Percentiles rank a stretch among this genome's conserved stretches.
phyloP scores from a whole-genome alignment of 768 basidiomycete genomes.

The Kwoniella shandongensis region DNA sequence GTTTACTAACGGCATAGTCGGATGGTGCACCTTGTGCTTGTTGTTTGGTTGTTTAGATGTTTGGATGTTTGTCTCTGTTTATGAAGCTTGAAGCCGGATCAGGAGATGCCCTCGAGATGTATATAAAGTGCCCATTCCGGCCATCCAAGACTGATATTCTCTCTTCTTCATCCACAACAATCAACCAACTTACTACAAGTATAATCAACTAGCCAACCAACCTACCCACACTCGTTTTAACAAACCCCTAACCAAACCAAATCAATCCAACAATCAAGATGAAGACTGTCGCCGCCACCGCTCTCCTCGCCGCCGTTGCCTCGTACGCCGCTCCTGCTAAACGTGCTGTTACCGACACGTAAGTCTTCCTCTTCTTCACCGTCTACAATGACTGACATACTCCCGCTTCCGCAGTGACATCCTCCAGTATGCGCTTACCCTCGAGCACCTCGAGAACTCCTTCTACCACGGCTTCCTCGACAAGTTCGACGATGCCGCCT shows the following conservation, averaged over 20 bases:
- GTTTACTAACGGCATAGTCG: no score
- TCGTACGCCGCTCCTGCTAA: conserved; percentile 31
- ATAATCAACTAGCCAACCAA: conserved; percentile 13
- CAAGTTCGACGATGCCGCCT: conserved; percentile 59
- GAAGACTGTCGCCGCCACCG: conserved; percentile 26
- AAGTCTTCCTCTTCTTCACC: conserved; percentile 6
- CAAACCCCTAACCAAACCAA: conserved; percentile 1
- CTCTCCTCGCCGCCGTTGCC: conserved; percentile 28
- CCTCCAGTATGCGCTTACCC: conserved; percentile 49
- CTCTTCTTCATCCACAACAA: conserved; percentile 19
- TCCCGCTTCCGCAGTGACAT: conserved; percentile 29
- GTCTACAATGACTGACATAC: conserved; percentile 1
- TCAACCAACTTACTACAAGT: conserved; percentile 8
- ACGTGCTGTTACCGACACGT: conserved; percentile 33
- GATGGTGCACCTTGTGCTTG: no score
- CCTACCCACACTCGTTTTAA: conserved; percentile 17
- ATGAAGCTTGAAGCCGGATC: not conserved
- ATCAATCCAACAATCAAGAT: conserved; percentile 18
- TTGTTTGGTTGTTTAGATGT: conserved; percentile 4
- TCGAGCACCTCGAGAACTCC: conserved; percentile 53
- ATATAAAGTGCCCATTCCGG: no score
- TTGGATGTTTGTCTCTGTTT: not conserved
- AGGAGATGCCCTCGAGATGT: no score
- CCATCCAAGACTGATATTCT: not conserved
- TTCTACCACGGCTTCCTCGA: conserved; percentile 53